Evolutionary conservation across 495 filamentous ascomycete genomes (phyloP).

Genomic region (Aspergillus affinis): DNA sequence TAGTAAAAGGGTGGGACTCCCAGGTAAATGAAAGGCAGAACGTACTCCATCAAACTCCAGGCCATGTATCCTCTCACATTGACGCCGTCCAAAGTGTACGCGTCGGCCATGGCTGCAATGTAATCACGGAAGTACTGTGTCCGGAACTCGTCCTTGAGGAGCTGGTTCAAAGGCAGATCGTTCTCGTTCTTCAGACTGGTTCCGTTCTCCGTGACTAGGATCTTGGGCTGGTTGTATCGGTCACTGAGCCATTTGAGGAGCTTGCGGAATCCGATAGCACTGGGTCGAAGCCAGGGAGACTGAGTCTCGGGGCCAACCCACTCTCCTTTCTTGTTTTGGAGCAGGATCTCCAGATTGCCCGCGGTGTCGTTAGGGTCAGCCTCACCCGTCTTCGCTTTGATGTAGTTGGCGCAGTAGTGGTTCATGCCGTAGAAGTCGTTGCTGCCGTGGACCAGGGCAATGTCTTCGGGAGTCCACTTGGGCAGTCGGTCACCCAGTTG

Average conservation of each 20-base stretch:
- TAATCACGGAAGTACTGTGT: conserved; percentile 74
- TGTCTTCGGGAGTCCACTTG: conserved; percentile 62
- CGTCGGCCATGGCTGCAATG: conserved; percentile 68
- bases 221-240: conserved; percentile 68
- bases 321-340: conserved; percentile 65
- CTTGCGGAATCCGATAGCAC: conserved; percentile 70
- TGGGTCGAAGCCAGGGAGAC: conserved; percentile 71
- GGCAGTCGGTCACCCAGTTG: conserved; percentile 71
- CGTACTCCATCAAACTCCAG: conserved; percentile 75
- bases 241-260: conserved; percentile 77
- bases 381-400: conserved; percentile 63
- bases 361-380: conserved; percentile 63
- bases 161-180: conserved; percentile 64
- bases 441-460: conserved; percentile 66
- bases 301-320: conserved; percentile 74
- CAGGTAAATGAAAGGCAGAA: neutral
- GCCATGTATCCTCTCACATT: conserved; percentile 73
- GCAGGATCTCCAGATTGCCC: conserved; percentile 67
- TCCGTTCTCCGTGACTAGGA: conserved; percentile 83
- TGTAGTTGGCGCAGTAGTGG: conserved; percentile 81
- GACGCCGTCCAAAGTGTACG: conserved; percentile 64
- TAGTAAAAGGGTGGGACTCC: neutral
- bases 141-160: conserved; percentile 72
- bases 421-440: conserved; percentile 88
- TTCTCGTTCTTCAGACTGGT: conserved; percentile 78